A percentile compares a stretch with the other conserved stretches of the same genome.
phyloP scores from a whole-genome alignment of 2,329 filamentous ascomycete genomes.

The Fusarium sp. region DNA sequence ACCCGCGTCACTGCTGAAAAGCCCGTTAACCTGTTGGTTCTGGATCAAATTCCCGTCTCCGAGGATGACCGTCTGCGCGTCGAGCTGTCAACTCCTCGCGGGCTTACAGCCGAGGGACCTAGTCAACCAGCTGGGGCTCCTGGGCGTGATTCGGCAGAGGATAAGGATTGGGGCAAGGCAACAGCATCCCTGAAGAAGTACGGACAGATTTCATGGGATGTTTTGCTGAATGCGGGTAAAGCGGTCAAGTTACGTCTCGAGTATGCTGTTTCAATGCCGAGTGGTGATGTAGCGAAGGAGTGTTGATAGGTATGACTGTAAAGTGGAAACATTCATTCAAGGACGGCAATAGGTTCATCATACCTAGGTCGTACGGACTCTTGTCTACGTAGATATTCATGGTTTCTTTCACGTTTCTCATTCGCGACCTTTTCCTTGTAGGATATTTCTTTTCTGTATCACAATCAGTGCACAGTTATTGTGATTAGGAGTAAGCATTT shows the following conservation, averaged over 20 bases:
- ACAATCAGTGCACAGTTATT: background rate
- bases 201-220: constrained; percentile 69
- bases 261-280: constrained; percentile 69
- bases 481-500: background rate
- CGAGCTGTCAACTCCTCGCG: constrained; percentile 60
- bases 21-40: constrained; percentile 60
- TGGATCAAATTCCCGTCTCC: constrained; percentile 71
- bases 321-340: background rate
- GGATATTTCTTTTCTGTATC: too few species aligned
- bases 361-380: background rate
- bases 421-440: background rate
- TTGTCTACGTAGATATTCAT: background rate
- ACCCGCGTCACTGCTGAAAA: constrained; percentile 54
- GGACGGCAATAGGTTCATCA: background rate
- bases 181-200: constrained; percentile 64
- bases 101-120: constrained; percentile 55
- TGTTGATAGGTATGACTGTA: constrained; percentile 24
- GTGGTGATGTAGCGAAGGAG: constrained; percentile 53
- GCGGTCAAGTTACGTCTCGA: constrained; percentile 68
- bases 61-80: constrained; percentile 68
- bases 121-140: constrained; percentile 52
- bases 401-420: background rate
- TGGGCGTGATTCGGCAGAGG: constrained; percentile 46
- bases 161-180: constrained; percentile 64
- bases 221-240: constrained; percentile 67